Evolutionary conservation across 139 green algal genomes (phyloP).

Genomic region (Protoeuglena noctilucae): DNA sequence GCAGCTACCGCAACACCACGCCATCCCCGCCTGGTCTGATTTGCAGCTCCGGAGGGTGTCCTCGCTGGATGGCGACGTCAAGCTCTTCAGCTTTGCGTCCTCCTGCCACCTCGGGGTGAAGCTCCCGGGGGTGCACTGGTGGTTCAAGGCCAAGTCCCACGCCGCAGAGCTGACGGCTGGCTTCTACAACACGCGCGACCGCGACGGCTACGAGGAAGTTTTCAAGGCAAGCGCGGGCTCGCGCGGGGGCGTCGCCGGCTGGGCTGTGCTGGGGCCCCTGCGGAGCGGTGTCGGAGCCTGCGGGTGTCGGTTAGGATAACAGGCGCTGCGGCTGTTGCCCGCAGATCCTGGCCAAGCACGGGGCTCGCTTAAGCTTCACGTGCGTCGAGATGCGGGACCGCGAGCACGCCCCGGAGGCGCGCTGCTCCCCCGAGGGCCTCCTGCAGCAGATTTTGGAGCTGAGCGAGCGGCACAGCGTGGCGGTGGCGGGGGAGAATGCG

Average conservation of each 20-base stretch:
- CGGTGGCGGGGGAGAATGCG: slow-evolving; percentile 85
- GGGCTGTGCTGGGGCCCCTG: too few species aligned
- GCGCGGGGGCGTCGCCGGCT: too few species aligned
- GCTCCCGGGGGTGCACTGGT: slow-evolving; percentile 96
- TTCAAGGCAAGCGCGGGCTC: too few species aligned
- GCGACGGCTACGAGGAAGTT: slow-evolving; percentile 70
- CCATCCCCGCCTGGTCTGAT: too few species aligned
- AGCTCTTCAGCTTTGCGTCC: slow-evolving; percentile 45
- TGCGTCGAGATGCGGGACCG: slow-evolving; percentile 98
- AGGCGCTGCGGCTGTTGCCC: slow-evolving; percentile 10
- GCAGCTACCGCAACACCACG: background rate
- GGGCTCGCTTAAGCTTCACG: slow-evolving; percentile 79
- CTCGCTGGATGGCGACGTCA: slow-evolving; percentile 1
- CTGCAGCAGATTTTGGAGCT: slow-evolving; percentile 59
- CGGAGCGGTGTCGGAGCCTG: too few species aligned
- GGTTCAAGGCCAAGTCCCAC: slow-evolving; percentile 83
- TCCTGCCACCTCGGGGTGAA: slow-evolving; percentile 65
- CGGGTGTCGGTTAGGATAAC: too few species aligned
- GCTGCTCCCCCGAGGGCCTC: slow-evolving; percentile 80
- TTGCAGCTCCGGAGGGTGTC: too few species aligned
- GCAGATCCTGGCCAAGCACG: slow-evolving; percentile 36
- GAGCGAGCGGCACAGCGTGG: slow-evolving; percentile 43
- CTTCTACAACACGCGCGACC: slow-evolving; percentile 91
- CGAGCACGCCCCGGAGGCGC: slow-evolving; percentile 79
- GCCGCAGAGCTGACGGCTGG: slow-evolving; percentile 92